Percentiles rank a stretch among this genome's conserved stretches.
Evolutionary conservation across 192 early-diverging fungal genomes (phyloP).

Genomic region (Rhizoclosmatium globosum): DNA sequence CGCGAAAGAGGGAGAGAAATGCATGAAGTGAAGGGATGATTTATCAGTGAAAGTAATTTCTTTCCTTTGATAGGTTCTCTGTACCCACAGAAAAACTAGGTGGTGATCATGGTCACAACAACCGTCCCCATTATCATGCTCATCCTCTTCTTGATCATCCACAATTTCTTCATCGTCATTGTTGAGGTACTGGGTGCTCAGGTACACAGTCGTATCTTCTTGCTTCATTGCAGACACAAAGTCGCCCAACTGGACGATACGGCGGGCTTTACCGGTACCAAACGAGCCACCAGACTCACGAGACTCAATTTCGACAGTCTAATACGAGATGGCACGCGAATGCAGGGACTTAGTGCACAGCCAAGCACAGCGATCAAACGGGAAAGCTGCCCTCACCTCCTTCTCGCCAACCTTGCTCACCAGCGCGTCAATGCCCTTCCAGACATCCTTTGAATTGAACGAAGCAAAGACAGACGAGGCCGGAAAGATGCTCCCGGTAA

Average conservation of each 20-base stretch:
- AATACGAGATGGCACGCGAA: neutral
- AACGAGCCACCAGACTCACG: slow-evolving; percentile 27
- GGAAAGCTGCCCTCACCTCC: neutral
- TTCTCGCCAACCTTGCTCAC: neutral
- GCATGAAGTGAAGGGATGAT: too few species aligned
- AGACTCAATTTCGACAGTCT: slow-evolving; percentile 13
- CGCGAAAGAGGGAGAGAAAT: too few species aligned
- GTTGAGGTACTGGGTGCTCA: slow-evolving; percentile 48
- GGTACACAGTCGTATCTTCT: slow-evolving; percentile 41
- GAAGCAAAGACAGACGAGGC: slow-evolving; percentile 7
- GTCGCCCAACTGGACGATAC: slow-evolving; percentile 34
- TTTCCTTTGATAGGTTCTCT: too few species aligned
- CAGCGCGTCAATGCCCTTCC: slow-evolving; percentile 13
- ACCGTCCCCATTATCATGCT: neutral
- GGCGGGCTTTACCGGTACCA: slow-evolving; percentile 30
- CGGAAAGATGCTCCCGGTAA: slow-evolving; percentile 10
- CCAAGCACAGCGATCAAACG: neutral
- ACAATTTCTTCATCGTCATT: slow-evolving; percentile 4
- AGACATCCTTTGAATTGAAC: neutral
- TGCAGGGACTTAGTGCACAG: neutral
- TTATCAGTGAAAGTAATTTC: too few species aligned
- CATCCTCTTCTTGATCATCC: neutral
- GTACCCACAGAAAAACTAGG: too few species aligned
- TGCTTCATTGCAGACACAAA: slow-evolving; percentile 29
- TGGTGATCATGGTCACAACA: neutral